phyloP scores from a whole-genome alignment of 164 flowering plant genomes.

The Stephania japonica region DNA sequence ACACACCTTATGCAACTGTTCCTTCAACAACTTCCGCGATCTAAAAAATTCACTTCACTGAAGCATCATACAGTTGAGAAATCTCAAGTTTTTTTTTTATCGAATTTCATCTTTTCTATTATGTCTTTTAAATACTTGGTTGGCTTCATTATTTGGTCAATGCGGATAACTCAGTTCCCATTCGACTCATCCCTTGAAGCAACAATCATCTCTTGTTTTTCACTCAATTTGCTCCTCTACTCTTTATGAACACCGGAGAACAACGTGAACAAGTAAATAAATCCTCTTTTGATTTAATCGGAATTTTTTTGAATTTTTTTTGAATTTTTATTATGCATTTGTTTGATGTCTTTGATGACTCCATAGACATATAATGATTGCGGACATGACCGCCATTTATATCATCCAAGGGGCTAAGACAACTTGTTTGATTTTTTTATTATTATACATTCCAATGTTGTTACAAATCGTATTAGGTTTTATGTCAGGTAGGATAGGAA shows the following conservation, averaged over 20 bases:
- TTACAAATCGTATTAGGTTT: too few species aligned
- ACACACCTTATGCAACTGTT: background rate
- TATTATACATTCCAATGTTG: too few species aligned
- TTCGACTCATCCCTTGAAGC: conserved; percentile 28
- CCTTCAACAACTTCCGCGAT: background rate
- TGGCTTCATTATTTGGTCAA: conserved; percentile 22
- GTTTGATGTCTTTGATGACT: conserved; percentile 19
- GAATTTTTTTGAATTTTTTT: conserved; percentile 21
- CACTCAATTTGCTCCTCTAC: background rate
- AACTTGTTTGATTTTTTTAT: background rate
- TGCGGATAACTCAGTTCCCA: conserved; percentile 2
- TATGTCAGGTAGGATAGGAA: too few species aligned
- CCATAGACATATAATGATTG: conserved; percentile 30
- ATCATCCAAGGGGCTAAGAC: conserved; percentile 31
- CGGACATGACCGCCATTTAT: conserved; percentile 16
- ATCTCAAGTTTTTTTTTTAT: background rate
- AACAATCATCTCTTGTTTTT: conserved; percentile 6
- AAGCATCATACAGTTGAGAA: background rate
- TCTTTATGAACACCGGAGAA: conserved; percentile 29
- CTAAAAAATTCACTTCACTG: background rate
- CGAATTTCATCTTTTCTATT: background rate
- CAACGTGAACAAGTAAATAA: conserved; percentile 19
- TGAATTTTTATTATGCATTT: too few species aligned
- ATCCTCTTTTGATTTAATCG: background rate
- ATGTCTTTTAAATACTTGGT: background rate